phyloP scores from a whole-genome alignment of 208 protist genomes.

The Leishmania gerbilli region DNA sequence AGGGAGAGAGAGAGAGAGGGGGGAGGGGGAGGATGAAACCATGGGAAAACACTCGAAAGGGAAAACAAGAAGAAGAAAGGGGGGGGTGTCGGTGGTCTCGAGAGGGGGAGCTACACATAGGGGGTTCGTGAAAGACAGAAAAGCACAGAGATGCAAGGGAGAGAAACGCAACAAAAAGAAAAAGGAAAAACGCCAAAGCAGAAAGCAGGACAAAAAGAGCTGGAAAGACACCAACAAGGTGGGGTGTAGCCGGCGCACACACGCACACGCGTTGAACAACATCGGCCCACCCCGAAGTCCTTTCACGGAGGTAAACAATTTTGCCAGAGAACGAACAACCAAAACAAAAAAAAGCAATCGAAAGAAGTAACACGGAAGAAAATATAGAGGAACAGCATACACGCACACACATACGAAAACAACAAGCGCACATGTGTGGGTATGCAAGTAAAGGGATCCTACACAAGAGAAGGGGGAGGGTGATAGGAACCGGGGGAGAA shows the following conservation, averaged over 20 bases:
- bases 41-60: neutral
- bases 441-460: neutral
- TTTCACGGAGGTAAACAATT: neutral
- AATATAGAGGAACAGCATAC: neutral
- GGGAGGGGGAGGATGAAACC: neutral
- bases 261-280: neutral
- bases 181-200: neutral
- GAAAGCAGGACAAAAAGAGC: neutral
- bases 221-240: neutral
- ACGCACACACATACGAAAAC: slow-evolving; percentile 12
- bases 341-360: neutral
- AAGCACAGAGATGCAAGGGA: neutral
- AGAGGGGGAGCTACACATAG: neutral
- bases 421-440: neutral
- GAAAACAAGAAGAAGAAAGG: neutral
- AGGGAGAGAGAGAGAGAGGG: neutral
- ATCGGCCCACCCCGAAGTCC: neutral
- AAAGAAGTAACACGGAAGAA: slow-evolving; percentile 12
- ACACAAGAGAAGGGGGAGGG: neutral
- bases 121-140: neutral
- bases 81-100: neutral
- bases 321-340: neutral
- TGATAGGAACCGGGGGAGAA: neutral
- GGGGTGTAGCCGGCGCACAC: neutral
- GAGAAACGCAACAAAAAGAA: neutral